Conservation (phyloP, 805 yeast genomes). For the Sugiyamaella floridensis region DNA sequence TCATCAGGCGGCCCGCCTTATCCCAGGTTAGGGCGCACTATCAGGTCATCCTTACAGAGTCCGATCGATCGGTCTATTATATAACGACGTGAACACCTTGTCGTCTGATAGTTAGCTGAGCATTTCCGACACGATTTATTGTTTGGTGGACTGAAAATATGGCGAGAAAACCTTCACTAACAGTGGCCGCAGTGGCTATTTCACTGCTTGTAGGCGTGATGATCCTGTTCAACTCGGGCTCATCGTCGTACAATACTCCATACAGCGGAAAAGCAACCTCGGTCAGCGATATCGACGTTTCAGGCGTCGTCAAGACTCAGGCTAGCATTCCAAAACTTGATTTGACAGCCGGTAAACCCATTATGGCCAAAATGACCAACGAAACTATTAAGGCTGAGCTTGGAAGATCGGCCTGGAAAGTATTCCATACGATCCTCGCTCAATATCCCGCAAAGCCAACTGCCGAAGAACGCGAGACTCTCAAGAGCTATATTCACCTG, state of each 20-base stretch:
- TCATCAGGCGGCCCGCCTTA: too few relatives aligned
- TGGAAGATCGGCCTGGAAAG: slow-evolving; percentile 87
- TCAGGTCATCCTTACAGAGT: not conserved
- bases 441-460: slow-evolving; percentile 84
- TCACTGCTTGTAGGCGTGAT: slow-evolving; percentile 7
- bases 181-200: slow-evolving; percentile 11
- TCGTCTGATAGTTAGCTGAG: too few relatives aligned
- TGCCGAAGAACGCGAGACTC: slow-evolving; percentile 51
- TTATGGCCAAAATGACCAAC: slow-evolving; percentile 94
- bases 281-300: slow-evolving; percentile 8
- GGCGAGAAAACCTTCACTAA: slow-evolving; percentile 14
- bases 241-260: not conserved
- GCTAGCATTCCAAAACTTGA: not conserved
- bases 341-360: slow-evolving; percentile 37
- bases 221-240: slow-evolving; percentile 3
- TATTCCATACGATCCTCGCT: slow-evolving; percentile 86
- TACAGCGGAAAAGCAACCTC: slow-evolving; percentile 6
- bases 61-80: too few relatives aligned
- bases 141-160: not conserved
- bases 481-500: slow-evolving; percentile 55
- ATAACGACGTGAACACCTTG: too few relatives aligned
- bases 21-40: not conserved
- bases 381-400: slow-evolving; percentile 69
- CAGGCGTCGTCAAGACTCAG: not conserved
- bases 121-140: too few relatives aligned